These are phyloP conservation scores for Beauveria scarabaeidicola DNA, from an alignment of 2,329 filamentous ascomycete genomes.

Conservation along the genomic window DNA sequence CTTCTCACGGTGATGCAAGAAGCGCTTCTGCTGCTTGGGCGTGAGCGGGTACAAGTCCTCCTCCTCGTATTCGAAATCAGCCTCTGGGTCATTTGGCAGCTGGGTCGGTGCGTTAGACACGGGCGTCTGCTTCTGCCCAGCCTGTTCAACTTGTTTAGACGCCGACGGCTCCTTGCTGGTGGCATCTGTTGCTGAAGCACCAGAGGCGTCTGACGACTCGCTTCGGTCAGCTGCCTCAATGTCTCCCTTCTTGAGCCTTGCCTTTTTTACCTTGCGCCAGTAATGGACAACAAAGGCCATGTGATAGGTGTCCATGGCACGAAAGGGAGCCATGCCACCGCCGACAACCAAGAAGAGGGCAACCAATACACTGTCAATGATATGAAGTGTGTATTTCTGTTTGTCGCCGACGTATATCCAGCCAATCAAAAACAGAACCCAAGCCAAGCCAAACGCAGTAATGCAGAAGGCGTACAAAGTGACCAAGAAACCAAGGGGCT, in stretches of 20 bases:
- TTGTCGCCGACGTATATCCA: conserved; percentile 76
- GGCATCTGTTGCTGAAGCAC: neutral
- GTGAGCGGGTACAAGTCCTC: conserved; percentile 49
- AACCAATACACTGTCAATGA: conserved; percentile 64
- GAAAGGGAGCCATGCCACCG: conserved; percentile 65
- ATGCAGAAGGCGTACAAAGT: conserved; percentile 77
- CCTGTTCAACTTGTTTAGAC: neutral
- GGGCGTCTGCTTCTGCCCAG: neutral
- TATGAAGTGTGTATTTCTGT: conserved; percentile 60
- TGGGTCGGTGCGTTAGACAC: neutral
- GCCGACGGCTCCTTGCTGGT: neutral
- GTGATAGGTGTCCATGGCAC: conserved; percentile 76
- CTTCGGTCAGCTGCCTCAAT: conserved; percentile 16
- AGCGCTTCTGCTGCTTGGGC: conserved; percentile 54
- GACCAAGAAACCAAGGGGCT: conserved; percentile 73
- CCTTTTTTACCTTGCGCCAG: conserved; percentile 28
- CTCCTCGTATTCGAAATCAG: conserved; percentile 27
- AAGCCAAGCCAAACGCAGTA: conserved; percentile 75
- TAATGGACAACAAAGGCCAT: conserved; percentile 77
- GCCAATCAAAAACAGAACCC: conserved; percentile 85
- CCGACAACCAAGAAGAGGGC: conserved; percentile 64
- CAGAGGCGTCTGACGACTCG: conserved; percentile 11
- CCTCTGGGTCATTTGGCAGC: neutral
- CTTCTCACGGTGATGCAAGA: conserved; percentile 71
- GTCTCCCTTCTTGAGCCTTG: conserved; percentile 40